Conservation (phyloP, 1,284 basidiomycete species). For the Rhodotorula sp. region DNA sequence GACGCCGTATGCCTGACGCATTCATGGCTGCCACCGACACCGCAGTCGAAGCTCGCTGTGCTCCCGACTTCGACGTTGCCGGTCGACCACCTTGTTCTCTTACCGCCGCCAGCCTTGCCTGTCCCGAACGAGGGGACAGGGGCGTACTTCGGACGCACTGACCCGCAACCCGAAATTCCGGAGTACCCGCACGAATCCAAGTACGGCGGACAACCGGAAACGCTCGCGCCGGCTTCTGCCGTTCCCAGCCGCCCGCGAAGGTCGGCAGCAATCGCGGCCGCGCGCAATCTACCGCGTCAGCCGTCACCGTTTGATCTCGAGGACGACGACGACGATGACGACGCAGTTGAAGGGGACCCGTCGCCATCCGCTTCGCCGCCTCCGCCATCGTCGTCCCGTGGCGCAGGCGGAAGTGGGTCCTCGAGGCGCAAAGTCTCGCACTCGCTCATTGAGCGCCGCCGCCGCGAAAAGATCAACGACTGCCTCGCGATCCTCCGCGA, state of each 20-base stretch:
- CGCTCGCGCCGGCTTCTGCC: neutral
- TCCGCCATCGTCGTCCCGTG: neutral
- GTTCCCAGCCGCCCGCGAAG: conserved; percentile 22
- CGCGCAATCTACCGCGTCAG: conserved; percentile 22
- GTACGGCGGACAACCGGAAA: neutral
- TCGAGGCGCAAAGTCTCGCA: conserved; percentile 75
- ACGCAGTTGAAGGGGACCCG: neutral
- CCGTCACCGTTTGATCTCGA: conserved; percentile 28
- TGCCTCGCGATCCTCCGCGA: conserved; percentile 64
- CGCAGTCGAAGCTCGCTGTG: conserved; percentile 15
- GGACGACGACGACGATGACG: neutral
- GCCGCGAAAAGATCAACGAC: conserved; percentile 78
- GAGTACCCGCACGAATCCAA: no score
- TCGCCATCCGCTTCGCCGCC: conserved; percentile 5
- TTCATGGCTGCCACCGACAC: conserved; percentile 18
- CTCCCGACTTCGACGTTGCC: conserved; percentile 16
- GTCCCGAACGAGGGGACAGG: neutral
- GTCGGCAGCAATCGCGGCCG: conserved; percentile 24
- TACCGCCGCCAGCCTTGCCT: conserved; percentile 17
- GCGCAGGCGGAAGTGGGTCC: neutral
- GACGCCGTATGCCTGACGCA: neutral
- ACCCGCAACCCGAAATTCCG: neutral
- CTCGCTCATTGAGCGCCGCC: conserved; percentile 75
- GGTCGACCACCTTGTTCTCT: conserved; percentile 29
- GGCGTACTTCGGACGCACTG: neutral